Evolutionary conservation across 345 rosid genomes (phyloP).

Genomic region (Ailanthus altissimus): DNA sequence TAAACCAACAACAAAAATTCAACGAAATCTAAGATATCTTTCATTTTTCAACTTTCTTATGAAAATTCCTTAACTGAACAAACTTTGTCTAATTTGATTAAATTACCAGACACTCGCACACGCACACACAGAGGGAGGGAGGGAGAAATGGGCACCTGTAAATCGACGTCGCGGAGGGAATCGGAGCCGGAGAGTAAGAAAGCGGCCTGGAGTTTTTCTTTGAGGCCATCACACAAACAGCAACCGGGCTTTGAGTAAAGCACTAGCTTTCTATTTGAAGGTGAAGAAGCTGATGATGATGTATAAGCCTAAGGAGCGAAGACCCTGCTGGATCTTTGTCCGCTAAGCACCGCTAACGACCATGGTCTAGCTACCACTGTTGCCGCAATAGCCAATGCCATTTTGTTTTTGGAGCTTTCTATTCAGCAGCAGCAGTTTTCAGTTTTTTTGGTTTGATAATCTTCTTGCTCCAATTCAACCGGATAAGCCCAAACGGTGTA

Average conservation of each 20-base stretch:
- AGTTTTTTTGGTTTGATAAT: too few species aligned
- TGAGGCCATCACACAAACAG: constrained; percentile 94
- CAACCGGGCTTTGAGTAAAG: constrained; percentile 90
- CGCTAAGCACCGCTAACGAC: constrained; percentile 30
- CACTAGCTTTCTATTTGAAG: constrained; percentile 49
- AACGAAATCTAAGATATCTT: neutral
- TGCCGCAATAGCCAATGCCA: constrained; percentile 33
- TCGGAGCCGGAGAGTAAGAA: constrained; percentile 64
- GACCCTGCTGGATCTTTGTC: constrained; percentile 35
- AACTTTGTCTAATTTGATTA: neutral
- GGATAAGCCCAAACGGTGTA: neutral
- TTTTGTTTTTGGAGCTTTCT: neutral
- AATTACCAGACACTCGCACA: neutral
- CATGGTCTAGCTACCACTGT: constrained; percentile 33
- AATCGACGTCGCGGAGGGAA: constrained; percentile 70
- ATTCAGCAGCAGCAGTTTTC: neutral
- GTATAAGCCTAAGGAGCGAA: constrained; percentile 36
- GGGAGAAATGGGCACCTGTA: constrained; percentile 45
- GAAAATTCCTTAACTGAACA: neutral
- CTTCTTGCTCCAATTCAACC: neutral
- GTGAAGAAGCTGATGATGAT: constrained; percentile 35
- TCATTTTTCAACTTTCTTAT: neutral
- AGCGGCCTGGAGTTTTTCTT: constrained; percentile 82
- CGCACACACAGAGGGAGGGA: neutral
- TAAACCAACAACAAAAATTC: constrained; percentile 7